Evolutionary conservation across 192 early-diverging fungal genomes (phyloP).

Genomic region (Chytriomyces hyalinus): DNA sequence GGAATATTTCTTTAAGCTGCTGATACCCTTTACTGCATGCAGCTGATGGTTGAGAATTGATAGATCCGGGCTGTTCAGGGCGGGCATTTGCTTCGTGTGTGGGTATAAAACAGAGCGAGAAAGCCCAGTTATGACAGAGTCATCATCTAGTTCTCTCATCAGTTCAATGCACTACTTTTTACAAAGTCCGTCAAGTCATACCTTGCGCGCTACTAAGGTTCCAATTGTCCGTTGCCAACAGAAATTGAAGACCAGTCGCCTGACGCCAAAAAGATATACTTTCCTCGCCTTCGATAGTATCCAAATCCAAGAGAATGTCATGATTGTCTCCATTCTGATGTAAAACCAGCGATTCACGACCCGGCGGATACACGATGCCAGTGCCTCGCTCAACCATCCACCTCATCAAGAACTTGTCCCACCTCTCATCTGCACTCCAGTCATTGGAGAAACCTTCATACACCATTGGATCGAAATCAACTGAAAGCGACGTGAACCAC

Average conservation of each 20-base stretch:
- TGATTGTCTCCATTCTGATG: not conserved
- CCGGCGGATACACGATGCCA: not conserved
- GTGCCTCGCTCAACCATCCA: slow-evolving; percentile 25
- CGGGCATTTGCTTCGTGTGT: not conserved
- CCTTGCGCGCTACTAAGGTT: no score
- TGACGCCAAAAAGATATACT: not conserved
- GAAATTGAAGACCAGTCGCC: not conserved
- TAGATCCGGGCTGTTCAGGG: not conserved
- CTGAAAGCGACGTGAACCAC: slow-evolving; percentile 20
- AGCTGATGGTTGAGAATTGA: slow-evolving; percentile 11
- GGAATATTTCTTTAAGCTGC: not conserved
- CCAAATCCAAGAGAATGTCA: not conserved
- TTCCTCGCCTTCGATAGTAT: not conserved
- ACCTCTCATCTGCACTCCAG: not conserved
- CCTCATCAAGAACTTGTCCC: slow-evolving; percentile 25
- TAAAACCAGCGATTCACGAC: not conserved
- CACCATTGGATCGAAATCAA: slow-evolving; percentile 28
- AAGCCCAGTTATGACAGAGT: not conserved
- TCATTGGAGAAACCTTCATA: slow-evolving; percentile 4
- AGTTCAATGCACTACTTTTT: no score
- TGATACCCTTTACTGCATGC: not conserved
- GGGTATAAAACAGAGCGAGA: not conserved
- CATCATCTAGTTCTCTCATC: not conserved
- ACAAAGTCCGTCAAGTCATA: no score
- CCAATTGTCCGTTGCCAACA: not conserved